Percentiles rank a stretch among this genome's conserved stretches.
These are phyloP conservation scores for Ophiostoma sp. DNA, from an alignment of 2,329 filamentous ascomycete species.

Conservation along the genomic window DNA sequence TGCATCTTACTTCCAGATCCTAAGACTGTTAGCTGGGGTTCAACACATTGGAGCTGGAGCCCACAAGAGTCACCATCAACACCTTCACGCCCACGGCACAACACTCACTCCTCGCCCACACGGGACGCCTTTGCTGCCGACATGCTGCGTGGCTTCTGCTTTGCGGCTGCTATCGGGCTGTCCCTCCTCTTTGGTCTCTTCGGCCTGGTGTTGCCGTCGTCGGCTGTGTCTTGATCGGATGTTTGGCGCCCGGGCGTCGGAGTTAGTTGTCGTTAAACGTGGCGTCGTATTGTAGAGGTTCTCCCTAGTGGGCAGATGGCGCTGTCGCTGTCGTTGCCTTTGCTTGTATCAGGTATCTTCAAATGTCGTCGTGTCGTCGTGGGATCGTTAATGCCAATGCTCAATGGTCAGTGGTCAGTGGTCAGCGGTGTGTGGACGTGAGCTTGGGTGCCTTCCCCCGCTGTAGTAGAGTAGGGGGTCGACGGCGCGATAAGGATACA, in stretches of 20 bases:
- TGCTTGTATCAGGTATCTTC: background rate
- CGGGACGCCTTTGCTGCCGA: slow-evolving; percentile 57
- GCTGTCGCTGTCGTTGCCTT: background rate
- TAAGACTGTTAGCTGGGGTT: slow-evolving; percentile 35
- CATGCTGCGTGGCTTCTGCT: slow-evolving; percentile 37
- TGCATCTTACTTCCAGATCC: slow-evolving; percentile 82
- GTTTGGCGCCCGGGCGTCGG: background rate
- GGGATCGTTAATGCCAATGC: background rate
- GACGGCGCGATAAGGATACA: slow-evolving; percentile 17
- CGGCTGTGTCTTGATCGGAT: background rate
- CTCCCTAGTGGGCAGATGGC: background rate
- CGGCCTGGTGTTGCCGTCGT: background rate
- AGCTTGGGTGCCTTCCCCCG: background rate
- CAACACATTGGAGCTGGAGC: too few species aligned
- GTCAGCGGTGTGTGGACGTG: slow-evolving; percentile 16
- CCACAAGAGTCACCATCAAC: too few species aligned
- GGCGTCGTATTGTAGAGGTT: background rate
- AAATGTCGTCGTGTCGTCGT: slow-evolving; percentile 14
- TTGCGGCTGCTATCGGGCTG: background rate
- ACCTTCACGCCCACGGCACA: too few species aligned
- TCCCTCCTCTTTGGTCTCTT: background rate
- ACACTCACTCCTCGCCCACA: slow-evolving; percentile 55
- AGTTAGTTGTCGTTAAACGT: background rate
- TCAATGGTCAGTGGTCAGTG: background rate
- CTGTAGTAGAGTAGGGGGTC: slow-evolving; percentile 15